These are phyloP conservation scores for Debaryomyces robertsiae DNA, from an alignment of 1,139 yeast species.

Conservation along the genomic window DNA sequence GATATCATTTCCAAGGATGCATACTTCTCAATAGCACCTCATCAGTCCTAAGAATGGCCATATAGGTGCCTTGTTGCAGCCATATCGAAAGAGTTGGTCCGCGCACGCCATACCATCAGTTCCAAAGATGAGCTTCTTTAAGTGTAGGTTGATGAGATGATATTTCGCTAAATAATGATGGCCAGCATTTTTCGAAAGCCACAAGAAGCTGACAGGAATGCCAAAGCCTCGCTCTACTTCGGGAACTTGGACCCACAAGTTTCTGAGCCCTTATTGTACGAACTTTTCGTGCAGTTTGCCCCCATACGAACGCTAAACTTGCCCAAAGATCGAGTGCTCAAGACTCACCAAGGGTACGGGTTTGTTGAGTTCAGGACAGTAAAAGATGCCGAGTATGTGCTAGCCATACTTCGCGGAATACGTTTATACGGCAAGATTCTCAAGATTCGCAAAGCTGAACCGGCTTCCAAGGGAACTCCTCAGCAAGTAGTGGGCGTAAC, in stretches of 20 bases:
- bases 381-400: constrained; percentile 72
- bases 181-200: constrained; percentile 35
- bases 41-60: too few relatives aligned
- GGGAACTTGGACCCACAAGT: constrained; percentile 83
- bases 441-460: constrained; percentile 57
- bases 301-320: constrained; percentile 71
- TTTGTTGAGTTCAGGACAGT: constrained; percentile 70
- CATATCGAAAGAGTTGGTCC: not conserved
- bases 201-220: constrained; percentile 52
- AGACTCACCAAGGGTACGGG: constrained; percentile 83
- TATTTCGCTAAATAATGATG: constrained; percentile 19
- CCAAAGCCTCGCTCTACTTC: constrained; percentile 71
- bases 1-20: too few relatives aligned
- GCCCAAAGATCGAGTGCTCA: constrained; percentile 77
- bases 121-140: constrained; percentile 3
- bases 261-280: constrained; percentile 69
- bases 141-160: not conserved
- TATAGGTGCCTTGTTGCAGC: too few relatives aligned
- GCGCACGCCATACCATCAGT: not conserved
- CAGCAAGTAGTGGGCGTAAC: constrained; percentile 10
- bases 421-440: constrained; percentile 65
- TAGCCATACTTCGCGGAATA: constrained; percentile 61
- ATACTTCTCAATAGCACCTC: too few relatives aligned
- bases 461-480: constrained; percentile 12
- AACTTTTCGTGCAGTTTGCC: constrained; percentile 82